A percentile compares a stretch with the other conserved stretches of the same genome.
phyloP scores from a whole-genome alignment of 2,329 filamentous ascomycete species.

The Verticillium nonalfalfae region DNA sequence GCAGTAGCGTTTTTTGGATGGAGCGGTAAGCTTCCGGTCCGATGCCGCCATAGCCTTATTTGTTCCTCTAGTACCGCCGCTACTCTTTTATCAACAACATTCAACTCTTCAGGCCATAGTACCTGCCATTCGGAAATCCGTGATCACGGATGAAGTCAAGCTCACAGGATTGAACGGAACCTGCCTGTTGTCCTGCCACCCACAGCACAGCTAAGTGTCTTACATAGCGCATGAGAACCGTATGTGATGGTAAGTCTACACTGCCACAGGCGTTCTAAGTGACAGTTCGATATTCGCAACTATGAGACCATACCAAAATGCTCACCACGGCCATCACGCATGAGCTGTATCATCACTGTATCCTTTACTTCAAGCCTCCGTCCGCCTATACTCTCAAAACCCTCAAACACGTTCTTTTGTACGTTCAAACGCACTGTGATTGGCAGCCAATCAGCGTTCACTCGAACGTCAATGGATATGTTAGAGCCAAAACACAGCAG shows the following conservation, averaged over 20 bases:
- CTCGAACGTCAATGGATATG: not conserved
- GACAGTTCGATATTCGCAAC: not conserved
- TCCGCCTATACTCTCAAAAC: not conserved
- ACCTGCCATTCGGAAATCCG: too few relatives aligned
- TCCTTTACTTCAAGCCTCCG: conserved; percentile 1
- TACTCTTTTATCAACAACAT: too few relatives aligned
- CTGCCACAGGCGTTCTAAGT: too few relatives aligned
- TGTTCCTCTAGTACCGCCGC: not conserved
- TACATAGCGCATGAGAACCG: too few relatives aligned
- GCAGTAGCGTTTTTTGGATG: not conserved
- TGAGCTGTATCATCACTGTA: not conserved
- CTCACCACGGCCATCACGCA: not conserved
- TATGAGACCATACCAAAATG: not conserved
- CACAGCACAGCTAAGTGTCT: too few relatives aligned
- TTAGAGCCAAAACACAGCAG: not conserved
- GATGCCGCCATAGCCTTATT: not conserved
- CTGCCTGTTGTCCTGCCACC: too few relatives aligned
- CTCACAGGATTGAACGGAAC: too few relatives aligned
- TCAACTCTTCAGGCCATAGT: too few relatives aligned
- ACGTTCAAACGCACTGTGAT: not conserved
- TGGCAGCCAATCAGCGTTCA: not conserved
- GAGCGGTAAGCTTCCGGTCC: not conserved
- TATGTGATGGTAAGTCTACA: too few relatives aligned
- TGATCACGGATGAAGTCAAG: too few relatives aligned
- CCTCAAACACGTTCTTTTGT: not conserved